Evolutionary conservation across 805 yeast genomes (phyloP).

Genomic region (Pichia exigua): DNA sequence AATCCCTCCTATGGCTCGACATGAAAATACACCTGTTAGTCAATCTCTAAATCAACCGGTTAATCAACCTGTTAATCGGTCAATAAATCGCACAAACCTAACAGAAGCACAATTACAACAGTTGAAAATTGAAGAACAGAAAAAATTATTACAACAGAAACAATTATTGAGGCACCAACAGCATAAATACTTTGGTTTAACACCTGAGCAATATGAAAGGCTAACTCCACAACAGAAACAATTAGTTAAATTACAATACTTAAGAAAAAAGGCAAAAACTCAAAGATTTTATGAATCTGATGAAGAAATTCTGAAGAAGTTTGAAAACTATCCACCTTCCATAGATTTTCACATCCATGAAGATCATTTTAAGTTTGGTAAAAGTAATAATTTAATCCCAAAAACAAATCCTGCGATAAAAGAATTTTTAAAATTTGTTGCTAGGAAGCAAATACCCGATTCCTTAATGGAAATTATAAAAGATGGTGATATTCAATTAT

Average conservation of each 20-base stretch:
- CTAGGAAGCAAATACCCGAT: slow-evolving; percentile 78
- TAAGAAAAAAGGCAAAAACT: slow-evolving; percentile 37
- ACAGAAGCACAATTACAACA: slow-evolving; percentile 15
- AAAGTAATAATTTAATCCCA: slow-evolving; percentile 80
- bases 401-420: slow-evolving; percentile 69
- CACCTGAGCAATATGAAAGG: slow-evolving; percentile 27
- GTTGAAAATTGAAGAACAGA: slow-evolving; percentile 16
- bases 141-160: slow-evolving; percentile 22
- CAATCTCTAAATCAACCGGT: neutral
- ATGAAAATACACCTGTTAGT: neutral
- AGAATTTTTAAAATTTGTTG: slow-evolving; percentile 72
- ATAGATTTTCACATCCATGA: slow-evolving; percentile 86
- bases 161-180: slow-evolving; percentile 12
- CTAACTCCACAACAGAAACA: slow-evolving; percentile 36
- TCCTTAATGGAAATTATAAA: slow-evolving; percentile 82
- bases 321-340: slow-evolving; percentile 69
- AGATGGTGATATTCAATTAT: slow-evolving; percentile 76
- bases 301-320: slow-evolving; percentile 68
- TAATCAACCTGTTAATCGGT: neutral
- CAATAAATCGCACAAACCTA: slow-evolving; percentile 9
- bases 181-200: slow-evolving; percentile 19
- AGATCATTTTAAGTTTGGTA: slow-evolving; percentile 85
- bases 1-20: no score
- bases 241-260: slow-evolving; percentile 33
- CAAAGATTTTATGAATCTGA: slow-evolving; percentile 62